Evolutionary conservation across 768 basidiomycete species (phyloP), one percentile per base, ranked within the genome.

Genomic region (Suillus bovinus): DNA sequence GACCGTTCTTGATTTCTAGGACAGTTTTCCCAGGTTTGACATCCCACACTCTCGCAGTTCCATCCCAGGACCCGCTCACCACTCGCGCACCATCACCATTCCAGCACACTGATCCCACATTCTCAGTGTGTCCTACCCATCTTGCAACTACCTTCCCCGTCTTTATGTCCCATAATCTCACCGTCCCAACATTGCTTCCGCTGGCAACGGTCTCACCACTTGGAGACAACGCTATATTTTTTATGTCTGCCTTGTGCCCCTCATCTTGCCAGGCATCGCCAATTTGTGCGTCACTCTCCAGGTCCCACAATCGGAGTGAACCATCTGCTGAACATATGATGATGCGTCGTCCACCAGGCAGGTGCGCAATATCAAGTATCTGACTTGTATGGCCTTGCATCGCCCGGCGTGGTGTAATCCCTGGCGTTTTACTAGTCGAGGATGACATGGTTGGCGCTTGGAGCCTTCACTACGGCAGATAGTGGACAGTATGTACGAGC

Each of bases 81-180:
- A 46, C 44, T 22, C 22, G 22, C 22, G 22, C 22, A 46, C 44
- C 44, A 46, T 46, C 44, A 24, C 22, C 44, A 46, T 22, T 46
- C 44, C 44, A 46, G 44, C 44, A 46, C 11, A 46, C 44, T 24
- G 44, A 46, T 13, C 11, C 22, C 22, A 46, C 44, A 46, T 22
- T 13, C 22, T 46, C 44, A 46, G n/a, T 46, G 22, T 46, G 44
- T 11, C 44, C 44, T 13, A 22, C 5, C 44, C 44, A 46, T 46
- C 11, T 46, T 1, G 22, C 22, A 5, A 44, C 13, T 4, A 53
- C 20, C 22, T 77, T 76, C 64, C 79, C 79, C 7, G 42, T 61
- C 27, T 56, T 50, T 1, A 52, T 22, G 27, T 66, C 41, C 65
- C 65, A 66, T 4, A 31, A 31, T 4, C 66, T 61, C 20, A 67